phyloP scores from a whole-genome alignment of 106 monocot genomes.

The Hemerocallis citrina region DNA sequence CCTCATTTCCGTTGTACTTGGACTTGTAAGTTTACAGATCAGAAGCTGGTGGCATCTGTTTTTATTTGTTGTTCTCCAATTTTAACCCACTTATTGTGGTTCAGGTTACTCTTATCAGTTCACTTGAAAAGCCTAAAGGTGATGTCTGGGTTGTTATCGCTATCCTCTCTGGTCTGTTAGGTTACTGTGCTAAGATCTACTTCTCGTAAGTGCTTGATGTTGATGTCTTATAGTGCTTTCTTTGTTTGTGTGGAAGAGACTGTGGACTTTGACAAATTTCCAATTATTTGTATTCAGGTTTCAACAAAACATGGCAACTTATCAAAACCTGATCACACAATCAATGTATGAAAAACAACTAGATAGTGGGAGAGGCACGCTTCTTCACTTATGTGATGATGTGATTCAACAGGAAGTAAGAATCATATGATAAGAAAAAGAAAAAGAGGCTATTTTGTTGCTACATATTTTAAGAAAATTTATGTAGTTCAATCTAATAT shows the following conservation, averaged over 20 bases:
- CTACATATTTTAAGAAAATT: neutral
- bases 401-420: constrained; percentile 96
- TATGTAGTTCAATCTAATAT: neutral
- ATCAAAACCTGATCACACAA: constrained; percentile 81
- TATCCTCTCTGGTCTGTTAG: constrained; percentile 79
- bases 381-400: constrained; percentile 93
- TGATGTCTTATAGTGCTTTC: too few relatives aligned
- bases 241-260: too few relatives aligned
- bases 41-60: neutral
- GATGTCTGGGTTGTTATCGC: constrained; percentile 86
- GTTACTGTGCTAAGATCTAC: constrained; percentile 94
- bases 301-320: constrained; percentile 81
- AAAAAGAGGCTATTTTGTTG: constrained; percentile 3
- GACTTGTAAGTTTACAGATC: constrained; percentile 50
- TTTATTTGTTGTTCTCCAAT: constrained; percentile 6
- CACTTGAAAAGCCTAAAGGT: constrained; percentile 76
- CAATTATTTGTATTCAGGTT: constrained; percentile 38
- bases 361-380: constrained; percentile 90
- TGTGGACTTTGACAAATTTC: neutral
- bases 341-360: constrained; percentile 99
- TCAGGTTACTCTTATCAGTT: constrained; percentile 76
- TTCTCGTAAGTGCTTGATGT: constrained; percentile 79
- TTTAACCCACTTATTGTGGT: neutral
- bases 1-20: constrained; percentile 66
- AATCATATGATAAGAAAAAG: neutral